Conservation (phyloP, 1,284 basidiomycete genomes). For the Trametes hirsuta region DNA sequence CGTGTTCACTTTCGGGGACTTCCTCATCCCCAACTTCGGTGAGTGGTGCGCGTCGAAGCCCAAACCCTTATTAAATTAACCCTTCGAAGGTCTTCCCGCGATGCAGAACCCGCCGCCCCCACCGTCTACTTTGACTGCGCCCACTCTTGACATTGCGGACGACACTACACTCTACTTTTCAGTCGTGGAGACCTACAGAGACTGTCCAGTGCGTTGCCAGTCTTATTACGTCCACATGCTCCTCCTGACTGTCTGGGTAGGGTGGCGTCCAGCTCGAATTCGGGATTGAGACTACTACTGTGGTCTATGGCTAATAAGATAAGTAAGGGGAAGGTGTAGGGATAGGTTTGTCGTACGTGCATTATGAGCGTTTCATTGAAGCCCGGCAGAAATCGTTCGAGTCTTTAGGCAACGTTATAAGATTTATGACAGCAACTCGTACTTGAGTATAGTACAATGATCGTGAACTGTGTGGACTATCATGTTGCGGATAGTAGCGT, state of each 20-base stretch:
- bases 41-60: neutral
- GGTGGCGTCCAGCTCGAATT: constrained; percentile 19
- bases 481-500: too few species aligned
- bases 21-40: constrained; percentile 30
- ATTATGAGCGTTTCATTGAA: neutral
- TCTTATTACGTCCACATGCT: too few species aligned
- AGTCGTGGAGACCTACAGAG: constrained; percentile 20
- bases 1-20: constrained; percentile 27
- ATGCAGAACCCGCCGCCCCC: constrained; percentile 19
- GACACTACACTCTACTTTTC: constrained; percentile 17
- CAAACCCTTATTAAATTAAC: neutral
- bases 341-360: neutral
- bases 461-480: too few species aligned
- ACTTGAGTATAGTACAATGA: too few species aligned
- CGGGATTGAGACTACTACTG: constrained; percentile 23
- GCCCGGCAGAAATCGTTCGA: too few species aligned
- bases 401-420: too few species aligned
- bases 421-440: too few species aligned
- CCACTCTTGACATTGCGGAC: constrained; percentile 1
- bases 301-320: constrained; percentile 10
- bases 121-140: constrained; percentile 11
- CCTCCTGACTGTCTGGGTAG: neutral
- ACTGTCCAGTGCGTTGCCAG: constrained; percentile 16
- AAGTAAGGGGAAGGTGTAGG: too few species aligned
- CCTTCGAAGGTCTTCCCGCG: constrained; percentile 10